A percentile compares a stretch with the other conserved stretches of the same genome.
phyloP scores from a whole-genome alignment of 1,284 basidiomycete species.

The Papiliotrema laurentii region DNA sequence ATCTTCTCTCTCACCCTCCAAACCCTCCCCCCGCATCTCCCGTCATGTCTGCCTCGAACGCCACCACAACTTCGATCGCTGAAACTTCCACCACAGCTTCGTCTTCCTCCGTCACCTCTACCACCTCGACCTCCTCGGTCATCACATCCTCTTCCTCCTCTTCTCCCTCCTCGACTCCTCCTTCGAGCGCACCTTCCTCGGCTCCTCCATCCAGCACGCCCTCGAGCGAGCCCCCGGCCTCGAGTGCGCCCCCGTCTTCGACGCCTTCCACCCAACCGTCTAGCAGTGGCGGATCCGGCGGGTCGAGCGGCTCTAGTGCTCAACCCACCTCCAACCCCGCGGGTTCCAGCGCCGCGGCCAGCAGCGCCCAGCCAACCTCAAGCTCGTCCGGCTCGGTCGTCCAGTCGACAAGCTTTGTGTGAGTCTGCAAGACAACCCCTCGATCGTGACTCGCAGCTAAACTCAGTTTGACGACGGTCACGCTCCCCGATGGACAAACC shows the following conservation, averaged over 20 bases:
- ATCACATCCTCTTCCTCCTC: neutral
- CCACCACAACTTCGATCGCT: constrained; percentile 2
- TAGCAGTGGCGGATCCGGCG: neutral
- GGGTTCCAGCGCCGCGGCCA: too few species aligned
- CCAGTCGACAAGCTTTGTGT: neutral
- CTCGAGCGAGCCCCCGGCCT: too few species aligned
- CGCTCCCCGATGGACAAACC: neutral
- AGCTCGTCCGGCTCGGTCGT: too few species aligned
- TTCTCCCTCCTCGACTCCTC: neutral
- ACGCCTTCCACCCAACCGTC: neutral
- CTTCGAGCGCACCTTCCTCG: too few species aligned
- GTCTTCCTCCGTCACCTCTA: neutral
- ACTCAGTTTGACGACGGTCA: constrained; percentile 1
- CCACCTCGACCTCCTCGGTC: neutral
- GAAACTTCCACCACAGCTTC: neutral
- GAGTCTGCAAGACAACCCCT: neutral
- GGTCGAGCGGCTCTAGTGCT: too few species aligned
- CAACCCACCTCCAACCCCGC: too few species aligned
- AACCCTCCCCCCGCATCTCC: neutral
- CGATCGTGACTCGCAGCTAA: neutral
- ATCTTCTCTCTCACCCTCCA: too few species aligned
- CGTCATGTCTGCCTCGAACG: neutral
- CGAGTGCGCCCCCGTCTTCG: too few species aligned
- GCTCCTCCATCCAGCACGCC: too few species aligned
- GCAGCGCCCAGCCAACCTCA: too few species aligned